Base-by-base conservation (phyloP, 2,329 filamentous ascomycete genomes). In the Penicillium sp. region DNA sequence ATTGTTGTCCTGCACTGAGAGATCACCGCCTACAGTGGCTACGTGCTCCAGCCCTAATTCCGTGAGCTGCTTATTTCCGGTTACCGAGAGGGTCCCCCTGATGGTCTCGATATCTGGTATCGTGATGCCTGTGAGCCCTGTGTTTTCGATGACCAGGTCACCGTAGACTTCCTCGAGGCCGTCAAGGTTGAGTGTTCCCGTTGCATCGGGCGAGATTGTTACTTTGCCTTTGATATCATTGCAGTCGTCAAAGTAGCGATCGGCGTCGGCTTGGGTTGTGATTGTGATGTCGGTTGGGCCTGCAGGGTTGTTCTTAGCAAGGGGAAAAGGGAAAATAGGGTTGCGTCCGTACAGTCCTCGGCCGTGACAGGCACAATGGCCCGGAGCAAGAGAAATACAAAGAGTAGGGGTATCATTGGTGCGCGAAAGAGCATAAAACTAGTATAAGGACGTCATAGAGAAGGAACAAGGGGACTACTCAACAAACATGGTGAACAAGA, bases 231-330 rank as follows among this genome's bases (percentile, higher is more conserved):
- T 75, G 50, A 83, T 72, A 19, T 77, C 79, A 5, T 76, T 75
- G 29, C 73, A 77, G 21, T 70, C 72, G 26, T 71, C 72, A 50
- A 69, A 69, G 57, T 78, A 53, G 56, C 68, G 79, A 69, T 68
- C 58, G 3, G 68, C 69, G 46, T 74, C 71, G 35, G 60, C 64
- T 63, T 73, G 70, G 45, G 60, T 77, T 21, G 71, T 77, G 38
- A 82, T 85, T 69, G 67, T 85, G 11, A 74, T 71, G 19, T 75
- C 78, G 50, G 74, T 85, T 7, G 81, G 75, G 58, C 79, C 70
- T 73, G 55, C 21, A 8, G 7, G 38, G 59, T 52, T 61, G 26
- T 19, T 30, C 19, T 21, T 30, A 7, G 48, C 23, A 23, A 23
- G 47, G 44, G 21, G 7, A 17, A n/a, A 7, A 23, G 0, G 11